Evolutionary conservation across 495 filamentous ascomycete genomes (phyloP).

Genomic region (Tuber calosporum): DNA sequence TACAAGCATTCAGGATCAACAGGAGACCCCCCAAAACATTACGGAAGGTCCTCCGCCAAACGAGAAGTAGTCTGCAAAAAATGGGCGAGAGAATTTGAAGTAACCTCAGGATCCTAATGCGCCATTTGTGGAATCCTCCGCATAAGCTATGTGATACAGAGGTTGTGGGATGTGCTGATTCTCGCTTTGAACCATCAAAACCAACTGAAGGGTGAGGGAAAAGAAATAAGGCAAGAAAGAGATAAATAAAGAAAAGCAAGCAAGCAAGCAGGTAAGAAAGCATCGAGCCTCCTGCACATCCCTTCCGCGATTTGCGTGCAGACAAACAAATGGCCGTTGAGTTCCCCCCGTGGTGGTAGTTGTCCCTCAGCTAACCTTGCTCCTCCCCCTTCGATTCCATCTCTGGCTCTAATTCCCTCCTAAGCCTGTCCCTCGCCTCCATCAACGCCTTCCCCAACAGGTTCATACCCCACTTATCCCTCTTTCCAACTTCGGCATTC

Average conservation of each 20-base stretch:
- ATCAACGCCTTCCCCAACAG: conserved; percentile 54
- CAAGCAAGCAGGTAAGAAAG: not conserved
- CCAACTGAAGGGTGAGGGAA: not conserved
- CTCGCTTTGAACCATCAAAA: not conserved
- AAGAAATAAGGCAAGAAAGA: not conserved
- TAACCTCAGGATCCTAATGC: not conserved
- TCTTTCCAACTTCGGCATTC: conserved; percentile 43
- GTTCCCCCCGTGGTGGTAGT: not conserved
- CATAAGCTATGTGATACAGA: conserved; percentile 1
- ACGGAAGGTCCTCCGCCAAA: not conserved
- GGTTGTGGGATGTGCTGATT: not conserved
- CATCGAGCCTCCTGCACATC: not conserved
- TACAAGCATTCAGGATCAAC: not conserved
- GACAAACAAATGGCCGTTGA: not conserved
- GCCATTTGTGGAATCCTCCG: not conserved
- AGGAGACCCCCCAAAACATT: not conserved
- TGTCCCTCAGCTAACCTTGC: conserved; percentile 1
- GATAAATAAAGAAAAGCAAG: not conserved
- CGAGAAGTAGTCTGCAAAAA: not conserved
- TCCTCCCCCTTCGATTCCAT: conserved; percentile 7
- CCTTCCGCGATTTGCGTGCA: not conserved
- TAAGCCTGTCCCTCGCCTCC: conserved; percentile 29
- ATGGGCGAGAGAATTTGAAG: not conserved
- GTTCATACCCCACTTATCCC: conserved; percentile 57
- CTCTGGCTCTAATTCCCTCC: conserved; percentile 14